Conservation (phyloP, 2,329 filamentous ascomycete species). For the Fusarium ramigenum region DNA sequence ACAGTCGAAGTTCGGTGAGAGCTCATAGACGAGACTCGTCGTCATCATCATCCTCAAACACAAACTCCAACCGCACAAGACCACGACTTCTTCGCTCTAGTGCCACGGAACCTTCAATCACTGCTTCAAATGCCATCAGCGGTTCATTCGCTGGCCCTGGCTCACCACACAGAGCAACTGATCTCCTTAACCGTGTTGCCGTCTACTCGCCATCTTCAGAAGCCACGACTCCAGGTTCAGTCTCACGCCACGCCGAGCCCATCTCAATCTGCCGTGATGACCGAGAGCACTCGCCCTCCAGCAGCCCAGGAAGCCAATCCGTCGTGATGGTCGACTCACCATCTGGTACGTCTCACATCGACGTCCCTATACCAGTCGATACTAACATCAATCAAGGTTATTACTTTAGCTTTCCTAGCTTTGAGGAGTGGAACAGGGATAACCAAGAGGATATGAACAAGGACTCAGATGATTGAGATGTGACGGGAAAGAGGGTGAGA, state of each 20-base stretch:
- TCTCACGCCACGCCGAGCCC: constrained; percentile 34
- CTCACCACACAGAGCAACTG: constrained; percentile 61
- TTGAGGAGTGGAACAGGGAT: constrained; percentile 70
- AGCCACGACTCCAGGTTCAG: constrained; percentile 25
- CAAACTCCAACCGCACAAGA: constrained; percentile 50
- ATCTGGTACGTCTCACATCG: constrained; percentile 34
- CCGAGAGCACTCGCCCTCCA: constrained; percentile 32
- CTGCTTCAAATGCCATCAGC: constrained; percentile 62
- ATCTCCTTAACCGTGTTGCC: constrained; percentile 64
- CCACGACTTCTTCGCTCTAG: constrained; percentile 64
- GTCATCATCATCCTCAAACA: constrained; percentile 36
- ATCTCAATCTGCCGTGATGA: constrained; percentile 38
- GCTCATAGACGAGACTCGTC: constrained; percentile 43
- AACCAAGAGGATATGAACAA: constrained; percentile 40
- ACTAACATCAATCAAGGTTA: constrained; percentile 51
- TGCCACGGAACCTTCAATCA: constrained; percentile 67
- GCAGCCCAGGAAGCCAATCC: constrained; percentile 37
- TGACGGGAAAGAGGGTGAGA: constrained; percentile 20
- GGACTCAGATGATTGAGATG: constrained; percentile 39
- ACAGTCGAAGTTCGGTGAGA: constrained; percentile 40
- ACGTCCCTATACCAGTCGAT: constrained; percentile 42
- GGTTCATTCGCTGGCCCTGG: constrained; percentile 61
- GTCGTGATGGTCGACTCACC: constrained; percentile 41
- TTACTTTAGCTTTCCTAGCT: constrained; percentile 79
- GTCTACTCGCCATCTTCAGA: constrained; percentile 52